These are phyloP conservation scores for Magnusiomyces paraingens DNA, from an alignment of 1,139 yeast genomes.

Conservation along the genomic window DNA sequence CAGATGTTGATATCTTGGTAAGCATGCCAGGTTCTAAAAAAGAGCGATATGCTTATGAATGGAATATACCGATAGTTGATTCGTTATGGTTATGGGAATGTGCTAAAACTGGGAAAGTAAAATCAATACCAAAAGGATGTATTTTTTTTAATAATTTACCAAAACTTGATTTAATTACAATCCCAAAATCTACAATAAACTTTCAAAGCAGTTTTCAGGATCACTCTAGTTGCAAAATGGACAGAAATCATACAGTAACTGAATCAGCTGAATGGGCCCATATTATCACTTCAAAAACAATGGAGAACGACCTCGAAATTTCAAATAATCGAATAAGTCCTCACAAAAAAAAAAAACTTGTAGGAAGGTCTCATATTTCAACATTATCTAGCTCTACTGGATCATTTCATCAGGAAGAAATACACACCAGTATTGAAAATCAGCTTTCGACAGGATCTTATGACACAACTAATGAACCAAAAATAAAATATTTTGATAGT, in stretches of 20 bases:
- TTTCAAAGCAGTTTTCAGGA: background rate
- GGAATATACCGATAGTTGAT: slow-evolving; percentile 53
- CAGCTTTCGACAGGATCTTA: background rate
- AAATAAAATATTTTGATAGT: slow-evolving; percentile 25
- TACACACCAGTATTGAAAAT: background rate
- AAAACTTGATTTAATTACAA: background rate
- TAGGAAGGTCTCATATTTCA: slow-evolving; percentile 18
- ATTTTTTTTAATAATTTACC: slow-evolving; percentile 31
- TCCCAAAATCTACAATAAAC: background rate
- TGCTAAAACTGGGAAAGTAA: slow-evolving; percentile 26
- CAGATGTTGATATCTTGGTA: slow-evolving; percentile 55
- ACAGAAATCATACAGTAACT: background rate
- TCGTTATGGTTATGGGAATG: slow-evolving; percentile 48
- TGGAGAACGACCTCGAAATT: background rate
- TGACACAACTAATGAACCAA: slow-evolving; percentile 5
- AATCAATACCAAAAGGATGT: slow-evolving; percentile 34
- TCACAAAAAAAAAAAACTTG: slow-evolving; percentile 11
- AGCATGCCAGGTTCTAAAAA: slow-evolving; percentile 45
- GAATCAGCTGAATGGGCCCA: background rate
- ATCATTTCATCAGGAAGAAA: background rate
- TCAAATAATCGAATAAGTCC: background rate
- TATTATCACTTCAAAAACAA: background rate
- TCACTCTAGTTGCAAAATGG: background rate
- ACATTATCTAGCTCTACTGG: slow-evolving; percentile 5
- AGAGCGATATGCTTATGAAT: slow-evolving; percentile 46